Conservation (phyloP, 2,329 filamentous ascomycete species). For the Metarhizium guizhouense region DNA sequence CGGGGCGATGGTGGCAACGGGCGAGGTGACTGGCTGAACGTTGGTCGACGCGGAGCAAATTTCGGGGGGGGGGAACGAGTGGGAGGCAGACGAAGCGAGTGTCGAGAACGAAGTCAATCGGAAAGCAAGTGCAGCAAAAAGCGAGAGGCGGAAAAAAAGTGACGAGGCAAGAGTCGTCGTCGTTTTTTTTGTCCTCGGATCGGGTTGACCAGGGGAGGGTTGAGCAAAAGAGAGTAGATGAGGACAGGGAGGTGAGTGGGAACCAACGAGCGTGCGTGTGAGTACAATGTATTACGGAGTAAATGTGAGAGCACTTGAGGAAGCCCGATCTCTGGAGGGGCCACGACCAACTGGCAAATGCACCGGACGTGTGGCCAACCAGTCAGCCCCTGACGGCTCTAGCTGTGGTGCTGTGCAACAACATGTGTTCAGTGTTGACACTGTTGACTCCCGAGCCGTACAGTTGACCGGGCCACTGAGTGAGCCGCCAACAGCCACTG, state of each 20-base stretch:
- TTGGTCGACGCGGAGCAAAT: neutral
- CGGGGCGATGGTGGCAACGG: slow-evolving; percentile 1
- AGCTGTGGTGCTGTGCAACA: no score
- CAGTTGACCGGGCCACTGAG: no score
- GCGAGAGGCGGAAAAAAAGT: slow-evolving; percentile 9
- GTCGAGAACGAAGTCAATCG: slow-evolving; percentile 7
- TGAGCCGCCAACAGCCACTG: neutral
- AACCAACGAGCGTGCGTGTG: neutral
- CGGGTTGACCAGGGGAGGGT: slow-evolving; percentile 3
- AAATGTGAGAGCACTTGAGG: neutral
- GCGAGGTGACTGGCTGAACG: slow-evolving; percentile 6
- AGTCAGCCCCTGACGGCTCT: neutral
- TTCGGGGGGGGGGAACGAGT: slow-evolving; percentile 6
- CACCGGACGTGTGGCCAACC: no score
- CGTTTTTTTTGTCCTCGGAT: neutral
- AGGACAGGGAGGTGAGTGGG: neutral
- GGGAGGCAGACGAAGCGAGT: slow-evolving; percentile 5
- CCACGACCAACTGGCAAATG: no score
- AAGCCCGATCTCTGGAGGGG: neutral
- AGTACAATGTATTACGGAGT: neutral
- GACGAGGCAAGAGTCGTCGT: neutral
- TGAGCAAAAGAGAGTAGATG: neutral
- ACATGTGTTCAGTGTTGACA: no score
- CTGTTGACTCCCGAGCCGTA: no score
- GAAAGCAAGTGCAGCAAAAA: slow-evolving; percentile 4